Evolutionary conservation across 176 grass and related monocot genomes (phyloP).

Genomic region (Bothriochloa decipiens): DNA sequence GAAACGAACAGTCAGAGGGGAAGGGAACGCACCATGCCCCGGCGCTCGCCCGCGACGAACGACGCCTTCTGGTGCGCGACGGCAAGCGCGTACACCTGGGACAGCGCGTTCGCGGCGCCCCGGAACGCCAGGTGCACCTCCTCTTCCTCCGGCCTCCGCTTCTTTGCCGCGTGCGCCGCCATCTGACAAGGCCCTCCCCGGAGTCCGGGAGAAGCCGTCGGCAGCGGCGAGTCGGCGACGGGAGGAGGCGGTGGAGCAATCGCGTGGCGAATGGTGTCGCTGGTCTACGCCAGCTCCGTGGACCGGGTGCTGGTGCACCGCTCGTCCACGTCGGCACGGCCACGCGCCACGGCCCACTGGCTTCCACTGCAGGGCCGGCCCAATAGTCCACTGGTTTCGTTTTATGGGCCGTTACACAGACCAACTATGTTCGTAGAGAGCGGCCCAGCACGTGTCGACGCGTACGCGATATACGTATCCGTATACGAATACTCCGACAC

Average conservation of each 20-base stretch:
- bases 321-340: neutral
- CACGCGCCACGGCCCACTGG: neutral
- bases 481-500: neutral
- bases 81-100: slow-evolving; percentile 63
- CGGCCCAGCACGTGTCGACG: neutral
- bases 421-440: neutral
- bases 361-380: neutral
- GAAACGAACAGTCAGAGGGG: neutral
- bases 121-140: slow-evolving; percentile 62
- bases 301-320: slow-evolving; percentile 30
- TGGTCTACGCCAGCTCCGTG: neutral
- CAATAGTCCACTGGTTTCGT: neutral
- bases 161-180: slow-evolving; percentile 53
- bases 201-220: neutral
- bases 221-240: neutral
- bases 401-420: neutral
- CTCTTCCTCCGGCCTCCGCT: slow-evolving; percentile 48
- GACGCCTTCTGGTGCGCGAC: slow-evolving; percentile 52
- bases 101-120: slow-evolving; percentile 66
- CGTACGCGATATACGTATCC: neutral
- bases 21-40: slow-evolving; percentile 38
- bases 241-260: neutral
- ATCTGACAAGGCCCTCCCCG: neutral
- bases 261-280: neutral
- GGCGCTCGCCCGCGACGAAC: slow-evolving; percentile 53